Evolutionary conservation across 1,284 basidiomycete species (phyloP).

Genomic region (Fomitiporia mediterranea): DNA sequence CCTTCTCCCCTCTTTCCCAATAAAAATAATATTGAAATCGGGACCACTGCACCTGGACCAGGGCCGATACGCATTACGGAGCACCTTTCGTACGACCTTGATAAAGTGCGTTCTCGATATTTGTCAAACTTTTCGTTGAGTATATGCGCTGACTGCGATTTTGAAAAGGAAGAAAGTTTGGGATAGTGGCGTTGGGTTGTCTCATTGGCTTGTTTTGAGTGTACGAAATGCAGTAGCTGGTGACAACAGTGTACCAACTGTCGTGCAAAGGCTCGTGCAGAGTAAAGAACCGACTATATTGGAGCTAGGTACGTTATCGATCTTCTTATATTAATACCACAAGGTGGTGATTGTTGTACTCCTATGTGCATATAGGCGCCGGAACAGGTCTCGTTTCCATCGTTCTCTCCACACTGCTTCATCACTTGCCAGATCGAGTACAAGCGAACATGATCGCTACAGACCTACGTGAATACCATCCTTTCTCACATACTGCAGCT

Average conservation of each 20-base stretch:
- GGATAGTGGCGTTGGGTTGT: slow-evolving; percentile 83
- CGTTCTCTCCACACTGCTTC: slow-evolving; percentile 52
- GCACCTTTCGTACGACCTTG: slow-evolving; percentile 82
- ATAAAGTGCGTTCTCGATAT: slow-evolving; percentile 62
- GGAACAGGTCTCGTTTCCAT: slow-evolving; percentile 80
- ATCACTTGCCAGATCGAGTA: slow-evolving; percentile 22
- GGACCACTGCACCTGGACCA: too few species aligned
- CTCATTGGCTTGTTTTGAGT: slow-evolving; percentile 58
- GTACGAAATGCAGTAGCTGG: neutral
- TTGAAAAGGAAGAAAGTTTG: slow-evolving; percentile 75
- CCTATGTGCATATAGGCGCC: slow-evolving; percentile 47
- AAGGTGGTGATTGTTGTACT: neutral
- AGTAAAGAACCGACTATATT: slow-evolving; percentile 33
- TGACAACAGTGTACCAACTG: neutral
- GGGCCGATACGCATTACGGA: slow-evolving; percentile 54
- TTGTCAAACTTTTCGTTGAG: neutral
- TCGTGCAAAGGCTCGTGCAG: slow-evolving; percentile 2
- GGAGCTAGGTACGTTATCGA: slow-evolving; percentile 58
- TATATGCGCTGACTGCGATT: neutral
- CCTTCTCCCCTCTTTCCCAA: slow-evolving; percentile 6
- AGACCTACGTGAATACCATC: slow-evolving; percentile 68
- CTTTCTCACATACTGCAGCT: neutral
- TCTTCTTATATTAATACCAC: neutral
- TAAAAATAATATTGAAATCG: too few species aligned
- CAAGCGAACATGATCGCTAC: slow-evolving; percentile 55